phyloP scores from a whole-genome alignment of 192 early-diverging fungal species.

The Coemansia sp. region DNA sequence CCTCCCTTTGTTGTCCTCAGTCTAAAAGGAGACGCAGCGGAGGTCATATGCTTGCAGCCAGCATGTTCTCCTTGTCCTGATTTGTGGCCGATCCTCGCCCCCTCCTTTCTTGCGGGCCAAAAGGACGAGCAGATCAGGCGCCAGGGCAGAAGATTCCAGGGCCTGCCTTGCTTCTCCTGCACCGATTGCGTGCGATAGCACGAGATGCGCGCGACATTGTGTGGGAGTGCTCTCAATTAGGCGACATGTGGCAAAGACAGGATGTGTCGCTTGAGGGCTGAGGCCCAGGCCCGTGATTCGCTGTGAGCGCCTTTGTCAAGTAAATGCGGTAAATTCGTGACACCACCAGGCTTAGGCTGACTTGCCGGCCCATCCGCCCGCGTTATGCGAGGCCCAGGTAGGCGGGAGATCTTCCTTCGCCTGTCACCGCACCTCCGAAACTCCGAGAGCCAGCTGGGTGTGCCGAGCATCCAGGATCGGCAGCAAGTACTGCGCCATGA shows the following conservation, averaged over 20 bases:
- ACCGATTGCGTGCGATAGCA: constrained; percentile 3
- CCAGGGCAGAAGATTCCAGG: neutral
- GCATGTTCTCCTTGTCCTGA: neutral
- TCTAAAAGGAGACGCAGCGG: neutral
- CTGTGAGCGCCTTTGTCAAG: constrained; percentile 1
- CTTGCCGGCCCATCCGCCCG: too few species aligned
- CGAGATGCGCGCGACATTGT: neutral
- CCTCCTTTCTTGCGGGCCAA: constrained; percentile 2
- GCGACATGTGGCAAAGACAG: neutral
- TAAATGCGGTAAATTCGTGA: constrained; percentile 11
- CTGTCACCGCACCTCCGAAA: too few species aligned
- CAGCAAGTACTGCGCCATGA: neutral
- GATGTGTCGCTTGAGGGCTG: neutral
- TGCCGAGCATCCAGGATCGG: neutral
- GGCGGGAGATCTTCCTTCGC: too few species aligned
- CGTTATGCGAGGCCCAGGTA: too few species aligned
- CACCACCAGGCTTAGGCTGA: constrained; percentile 5
- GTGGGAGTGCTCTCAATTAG: neutral
- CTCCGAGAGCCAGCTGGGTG: neutral
- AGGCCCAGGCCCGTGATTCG: neutral
- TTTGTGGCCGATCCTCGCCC: neutral
- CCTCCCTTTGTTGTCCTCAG: neutral
- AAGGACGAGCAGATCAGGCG: neutral
- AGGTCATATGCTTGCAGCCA: neutral
- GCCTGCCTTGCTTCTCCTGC: neutral